Base-by-base conservation (phyloP, 805 yeast species). In the Barnettozyma pratensis region DNA sequence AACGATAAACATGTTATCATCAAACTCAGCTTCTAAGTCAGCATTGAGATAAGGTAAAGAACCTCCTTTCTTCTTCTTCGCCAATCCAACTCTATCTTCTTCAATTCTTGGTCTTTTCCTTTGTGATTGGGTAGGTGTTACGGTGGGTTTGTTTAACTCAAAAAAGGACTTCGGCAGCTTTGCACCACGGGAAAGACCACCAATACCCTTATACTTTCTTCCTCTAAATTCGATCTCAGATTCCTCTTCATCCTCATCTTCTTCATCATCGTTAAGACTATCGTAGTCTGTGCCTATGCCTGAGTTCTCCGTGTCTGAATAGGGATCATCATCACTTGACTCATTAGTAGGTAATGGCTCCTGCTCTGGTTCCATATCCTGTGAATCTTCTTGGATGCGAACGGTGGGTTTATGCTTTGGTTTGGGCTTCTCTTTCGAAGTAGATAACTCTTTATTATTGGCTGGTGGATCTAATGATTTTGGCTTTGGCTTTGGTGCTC, bases 121-220 rank as follows among this genome's bases (percentile, higher is more conserved):
- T 10, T 5, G n/a, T 11, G 41, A 4, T 9, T 37, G 4, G 9
- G 42, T 11, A 25, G 44, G 27, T 32, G 9, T n/a, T 10, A 35
- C 34, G 46, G 36, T 32, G 6, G 31, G 6, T 44, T 32, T 27
- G 34, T 47, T 9, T 38, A 35, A 19, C 42, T 52, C 52, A 43
- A 57, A 58, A 42, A 48, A 58, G 2, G 61, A 56, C 37, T 46
- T 57, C 3, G 64, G 64, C 7, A 60, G 49, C 6, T 50, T 47
- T n/a, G 64, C 54, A 0, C 49, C 55, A 11, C 55, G 45, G 1
- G 61, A 46, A 11, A 60, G 41, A 25, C 53, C 55, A 4, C 58
- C 52, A 4, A 60, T 12, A 37, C 47, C 52, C 9, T 47, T 56
- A 42, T 60, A 60, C 0, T 47, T 32, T 40, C 52, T 53, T 9